Conservation (phyloP, 225 moss, liverwort and hornwort species). For the Takakia lepidozioides region DNA sequence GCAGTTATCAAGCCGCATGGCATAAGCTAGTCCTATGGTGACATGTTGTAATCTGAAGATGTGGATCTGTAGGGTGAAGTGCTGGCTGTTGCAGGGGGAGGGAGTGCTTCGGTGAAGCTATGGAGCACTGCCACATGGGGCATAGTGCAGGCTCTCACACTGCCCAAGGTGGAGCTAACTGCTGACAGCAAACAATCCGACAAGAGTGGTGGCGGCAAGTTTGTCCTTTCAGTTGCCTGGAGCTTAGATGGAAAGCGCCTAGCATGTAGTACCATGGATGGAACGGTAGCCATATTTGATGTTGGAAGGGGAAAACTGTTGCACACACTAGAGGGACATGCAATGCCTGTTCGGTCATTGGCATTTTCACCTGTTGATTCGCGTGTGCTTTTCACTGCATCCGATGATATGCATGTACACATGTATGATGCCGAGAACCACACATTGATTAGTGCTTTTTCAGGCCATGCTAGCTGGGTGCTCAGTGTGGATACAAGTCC, state of each 20-base stretch:
- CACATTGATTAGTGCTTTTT: constrained; percentile 74
- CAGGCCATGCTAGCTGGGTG: constrained; percentile 95
- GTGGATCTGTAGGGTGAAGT: constrained; percentile 76
- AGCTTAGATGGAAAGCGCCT: constrained; percentile 82
- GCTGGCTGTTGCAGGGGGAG: constrained; percentile 92
- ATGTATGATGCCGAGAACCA: constrained; percentile 87
- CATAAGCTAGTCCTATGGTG: too few species aligned
- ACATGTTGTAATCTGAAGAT: too few species aligned
- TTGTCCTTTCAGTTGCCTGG: constrained; percentile 86
- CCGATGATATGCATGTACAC: constrained; percentile 92
- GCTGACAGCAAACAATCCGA: constrained; percentile 47
- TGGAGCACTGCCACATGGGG: constrained; percentile 82
- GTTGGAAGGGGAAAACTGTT: constrained; percentile 58
- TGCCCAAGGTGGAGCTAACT: constrained; percentile 44
- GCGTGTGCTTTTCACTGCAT: constrained; percentile 77
- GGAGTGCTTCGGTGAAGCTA: constrained; percentile 80
- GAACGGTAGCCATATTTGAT: constrained; percentile 78
- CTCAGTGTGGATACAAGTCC: constrained; percentile 82
- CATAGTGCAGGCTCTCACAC: constrained; percentile 51
- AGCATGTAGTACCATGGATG: constrained; percentile 95
- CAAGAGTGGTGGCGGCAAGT: constrained; percentile 73
- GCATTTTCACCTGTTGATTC: constrained; percentile 84
- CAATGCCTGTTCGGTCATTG: constrained; percentile 85
- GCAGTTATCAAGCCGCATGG: too few species aligned
- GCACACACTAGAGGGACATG: constrained; percentile 79